A percentile compares a stretch with the other conserved stretches of the same genome.
These are phyloP conservation scores for Lumnitzera littorea DNA, from an alignment of 345 rosid species.

Conservation along the genomic window DNA sequence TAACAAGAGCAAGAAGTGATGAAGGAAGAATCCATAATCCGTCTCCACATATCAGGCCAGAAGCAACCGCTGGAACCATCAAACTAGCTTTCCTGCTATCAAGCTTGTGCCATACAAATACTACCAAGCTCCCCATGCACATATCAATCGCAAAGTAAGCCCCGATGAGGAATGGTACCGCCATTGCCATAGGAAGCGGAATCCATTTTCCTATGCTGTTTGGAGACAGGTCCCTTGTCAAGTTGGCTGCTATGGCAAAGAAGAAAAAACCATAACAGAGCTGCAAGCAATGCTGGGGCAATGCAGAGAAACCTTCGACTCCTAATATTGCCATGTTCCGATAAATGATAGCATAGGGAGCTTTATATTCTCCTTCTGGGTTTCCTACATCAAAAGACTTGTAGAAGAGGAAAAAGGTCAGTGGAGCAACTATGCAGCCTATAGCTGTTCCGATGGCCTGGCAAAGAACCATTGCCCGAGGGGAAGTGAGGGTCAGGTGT, in stretches of 20 bases:
- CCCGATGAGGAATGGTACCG: constrained; percentile 80
- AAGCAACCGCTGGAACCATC: constrained; percentile 76
- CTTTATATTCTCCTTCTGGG: constrained; percentile 88
- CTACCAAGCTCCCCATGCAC: constrained; percentile 58
- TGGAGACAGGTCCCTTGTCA: constrained; percentile 49
- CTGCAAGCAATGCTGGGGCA: constrained; percentile 67
- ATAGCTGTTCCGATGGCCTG: constrained; percentile 81
- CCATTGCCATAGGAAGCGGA: constrained; percentile 96
- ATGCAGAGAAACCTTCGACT: constrained; percentile 81
- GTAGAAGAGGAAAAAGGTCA: constrained; percentile 68
- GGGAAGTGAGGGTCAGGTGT: constrained; percentile 77
- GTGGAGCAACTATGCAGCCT: constrained; percentile 78
- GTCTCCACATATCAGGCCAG: constrained; percentile 84
- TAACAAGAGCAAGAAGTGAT: constrained; percentile 57
- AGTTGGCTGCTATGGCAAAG: constrained; percentile 49
- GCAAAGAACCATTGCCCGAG: constrained; percentile 73
- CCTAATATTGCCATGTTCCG: constrained; percentile 87
- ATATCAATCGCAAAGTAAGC: constrained; percentile 77
- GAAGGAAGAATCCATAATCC: constrained; percentile 81
- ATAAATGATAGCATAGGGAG: constrained; percentile 78
- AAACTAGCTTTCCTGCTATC: constrained; percentile 33
- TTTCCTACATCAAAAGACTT: constrained; percentile 83
- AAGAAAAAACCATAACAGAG: constrained; percentile 70
- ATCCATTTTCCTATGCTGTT: constrained; percentile 43
- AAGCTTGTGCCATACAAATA: constrained; percentile 34